Conservation (phyloP, 2,329 filamentous ascomycete species). For the Colletotrichum cuscutae region DNA sequence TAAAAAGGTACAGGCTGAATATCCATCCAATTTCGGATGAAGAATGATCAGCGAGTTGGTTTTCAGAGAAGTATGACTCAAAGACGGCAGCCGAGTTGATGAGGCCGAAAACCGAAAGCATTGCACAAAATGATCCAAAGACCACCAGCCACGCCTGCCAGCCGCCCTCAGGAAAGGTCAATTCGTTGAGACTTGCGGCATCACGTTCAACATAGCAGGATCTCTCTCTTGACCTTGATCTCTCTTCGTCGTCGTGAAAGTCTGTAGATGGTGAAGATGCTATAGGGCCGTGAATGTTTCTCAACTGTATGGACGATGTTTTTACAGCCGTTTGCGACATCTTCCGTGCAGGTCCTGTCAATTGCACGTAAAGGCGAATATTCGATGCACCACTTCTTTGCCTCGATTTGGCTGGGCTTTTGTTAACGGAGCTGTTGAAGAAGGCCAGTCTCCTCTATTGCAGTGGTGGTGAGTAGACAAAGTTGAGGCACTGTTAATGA, state of each 20-base stretch:
- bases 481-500: too few species aligned
- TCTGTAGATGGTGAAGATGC: not conserved
- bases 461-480: too few species aligned
- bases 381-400: too few species aligned
- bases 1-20: conserved; percentile 82
- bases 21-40: conserved; percentile 85
- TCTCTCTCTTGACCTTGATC: not conserved
- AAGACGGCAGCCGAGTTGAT: conserved; percentile 82
- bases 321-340: conserved; percentile 15
- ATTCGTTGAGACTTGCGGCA: not conserved
- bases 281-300: not conserved
- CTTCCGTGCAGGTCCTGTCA: not conserved
- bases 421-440: too few species aligned
- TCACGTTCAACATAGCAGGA: not conserved
- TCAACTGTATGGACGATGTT: conserved; percentile 9
- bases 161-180: conserved; percentile 74
- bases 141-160: conserved; percentile 79
- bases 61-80: conserved; percentile 77
- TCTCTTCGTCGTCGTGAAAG: not conserved
- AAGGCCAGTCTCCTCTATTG: too few species aligned
- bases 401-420: too few species aligned
- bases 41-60: conserved; percentile 76
- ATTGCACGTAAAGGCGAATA: too few species aligned
- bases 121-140: conserved; percentile 78
- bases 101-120: conserved; percentile 76